These are phyloP conservation scores for Saccharum spontaneum DNA, from an alignment of 176 grass and related monocot genomes.

Conservation along the genomic window DNA sequence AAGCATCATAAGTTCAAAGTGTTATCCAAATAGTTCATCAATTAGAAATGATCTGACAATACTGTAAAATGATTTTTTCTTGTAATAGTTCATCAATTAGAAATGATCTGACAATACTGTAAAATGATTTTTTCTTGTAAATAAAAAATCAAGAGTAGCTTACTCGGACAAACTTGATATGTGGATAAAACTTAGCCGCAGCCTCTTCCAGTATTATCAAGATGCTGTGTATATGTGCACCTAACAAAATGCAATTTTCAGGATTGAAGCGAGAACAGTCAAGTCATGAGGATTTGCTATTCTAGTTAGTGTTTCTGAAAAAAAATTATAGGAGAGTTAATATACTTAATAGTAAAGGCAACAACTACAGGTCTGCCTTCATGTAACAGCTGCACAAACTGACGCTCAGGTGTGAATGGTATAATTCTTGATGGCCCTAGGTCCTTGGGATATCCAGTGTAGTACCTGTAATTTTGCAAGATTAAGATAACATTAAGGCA, in stretches of 20 bases:
- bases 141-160: slow-evolving; percentile 5
- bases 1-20: background rate
- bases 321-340: slow-evolving; percentile 4
- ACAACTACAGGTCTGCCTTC: slow-evolving; percentile 88
- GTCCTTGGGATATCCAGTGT: slow-evolving; percentile 94
- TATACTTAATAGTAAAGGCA: slow-evolving; percentile 92
- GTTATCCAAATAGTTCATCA: no score
- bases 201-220: slow-evolving; percentile 88
- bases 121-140: background rate
- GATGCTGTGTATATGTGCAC: slow-evolving; percentile 79
- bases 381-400: slow-evolving; percentile 80
- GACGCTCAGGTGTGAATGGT: slow-evolving; percentile 82
- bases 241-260: slow-evolving; percentile 52
- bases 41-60: no score
- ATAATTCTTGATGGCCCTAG: slow-evolving; percentile 78
- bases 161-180: slow-evolving; percentile 87
- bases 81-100: background rate
- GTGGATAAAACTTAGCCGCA: slow-evolving; percentile 75
- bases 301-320: slow-evolving; percentile 20
- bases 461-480: slow-evolving; percentile 66
- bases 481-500: background rate
- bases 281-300: background rate
- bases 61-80: no score
- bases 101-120: background rate
- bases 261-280: background rate